Evolutionary conservation across 257 asterid genomes (phyloP).

Genomic region (Solanum chmielewskii): DNA sequence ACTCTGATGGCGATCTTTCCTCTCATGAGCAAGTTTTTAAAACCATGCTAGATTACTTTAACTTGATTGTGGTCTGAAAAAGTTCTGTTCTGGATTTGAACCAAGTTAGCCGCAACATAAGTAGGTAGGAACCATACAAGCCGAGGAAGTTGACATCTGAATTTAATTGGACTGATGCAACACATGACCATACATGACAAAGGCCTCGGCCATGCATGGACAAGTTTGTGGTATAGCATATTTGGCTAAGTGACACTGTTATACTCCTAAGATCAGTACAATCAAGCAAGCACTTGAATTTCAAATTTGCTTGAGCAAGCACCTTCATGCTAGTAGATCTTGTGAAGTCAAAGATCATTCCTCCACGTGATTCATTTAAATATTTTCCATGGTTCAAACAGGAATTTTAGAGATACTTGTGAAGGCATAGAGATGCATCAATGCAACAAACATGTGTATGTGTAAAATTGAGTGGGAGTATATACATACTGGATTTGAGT

Average conservation of each 20-base stretch:
- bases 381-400: neutral
- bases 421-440: neutral
- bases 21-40: neutral
- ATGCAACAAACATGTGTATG: neutral
- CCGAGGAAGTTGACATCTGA: neutral
- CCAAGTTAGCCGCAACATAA: neutral
- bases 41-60: neutral
- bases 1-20: neutral
- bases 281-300: neutral
- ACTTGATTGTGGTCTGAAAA: neutral
- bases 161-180: neutral
- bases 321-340: neutral
- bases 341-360: neutral
- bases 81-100: neutral
- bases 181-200: neutral
- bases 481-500: conserved; percentile 37
- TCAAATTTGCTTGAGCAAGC: neutral
- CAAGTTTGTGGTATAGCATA: neutral
- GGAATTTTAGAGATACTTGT: neutral
- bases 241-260: neutral
- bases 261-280: neutral
- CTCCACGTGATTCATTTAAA: neutral
- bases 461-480: neutral
- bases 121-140: neutral
- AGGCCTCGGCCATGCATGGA: neutral